phyloP scores from a whole-genome alignment of 805 yeast species.

The Scheffersomyces amazonensis region DNA sequence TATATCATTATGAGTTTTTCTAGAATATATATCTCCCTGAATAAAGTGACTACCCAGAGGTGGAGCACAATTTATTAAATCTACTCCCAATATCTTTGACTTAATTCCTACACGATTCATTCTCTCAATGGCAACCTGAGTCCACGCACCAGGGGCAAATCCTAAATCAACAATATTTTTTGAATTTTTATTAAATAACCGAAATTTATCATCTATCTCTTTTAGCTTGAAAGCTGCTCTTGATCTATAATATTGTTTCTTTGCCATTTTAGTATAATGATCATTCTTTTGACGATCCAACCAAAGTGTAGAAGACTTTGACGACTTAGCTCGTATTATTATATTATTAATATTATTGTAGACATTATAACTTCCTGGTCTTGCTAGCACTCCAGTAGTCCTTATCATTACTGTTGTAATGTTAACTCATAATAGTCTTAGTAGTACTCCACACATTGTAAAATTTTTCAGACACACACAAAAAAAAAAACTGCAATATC shows the following conservation, averaged over 20 bases:
- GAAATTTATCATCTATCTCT: slow-evolving; percentile 67
- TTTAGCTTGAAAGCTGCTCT: slow-evolving; percentile 88
- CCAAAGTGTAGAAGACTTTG: slow-evolving; percentile 66
- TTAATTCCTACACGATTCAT: slow-evolving; percentile 28
- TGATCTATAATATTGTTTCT: slow-evolving; percentile 59
- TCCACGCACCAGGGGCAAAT: slow-evolving; percentile 94
- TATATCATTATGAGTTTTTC: slow-evolving; percentile 54
- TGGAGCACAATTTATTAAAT: slow-evolving; percentile 32
- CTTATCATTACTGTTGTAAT: too few relatives aligned
- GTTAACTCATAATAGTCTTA: too few relatives aligned
- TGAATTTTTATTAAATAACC: slow-evolving; percentile 50
- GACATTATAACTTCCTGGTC: too few relatives aligned
- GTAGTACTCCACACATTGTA: too few relatives aligned
- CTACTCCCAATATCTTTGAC: slow-evolving; percentile 68
- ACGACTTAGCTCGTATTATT: background rate
- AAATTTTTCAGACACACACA: too few relatives aligned
- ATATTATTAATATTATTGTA: too few relatives aligned
- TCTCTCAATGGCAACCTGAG: slow-evolving; percentile 70
- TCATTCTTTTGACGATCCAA: slow-evolving; percentile 67
- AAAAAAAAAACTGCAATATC: too few relatives aligned
- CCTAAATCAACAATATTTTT: slow-evolving; percentile 81
- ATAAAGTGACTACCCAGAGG: slow-evolving; percentile 35
- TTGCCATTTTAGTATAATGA: slow-evolving; percentile 64
- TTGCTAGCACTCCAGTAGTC: too few relatives aligned
- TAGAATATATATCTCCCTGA: slow-evolving; percentile 39